Evolutionary conservation across 768 basidiomycete genomes (phyloP).

Genomic region (Rhodosporidiobolus sp.): DNA sequence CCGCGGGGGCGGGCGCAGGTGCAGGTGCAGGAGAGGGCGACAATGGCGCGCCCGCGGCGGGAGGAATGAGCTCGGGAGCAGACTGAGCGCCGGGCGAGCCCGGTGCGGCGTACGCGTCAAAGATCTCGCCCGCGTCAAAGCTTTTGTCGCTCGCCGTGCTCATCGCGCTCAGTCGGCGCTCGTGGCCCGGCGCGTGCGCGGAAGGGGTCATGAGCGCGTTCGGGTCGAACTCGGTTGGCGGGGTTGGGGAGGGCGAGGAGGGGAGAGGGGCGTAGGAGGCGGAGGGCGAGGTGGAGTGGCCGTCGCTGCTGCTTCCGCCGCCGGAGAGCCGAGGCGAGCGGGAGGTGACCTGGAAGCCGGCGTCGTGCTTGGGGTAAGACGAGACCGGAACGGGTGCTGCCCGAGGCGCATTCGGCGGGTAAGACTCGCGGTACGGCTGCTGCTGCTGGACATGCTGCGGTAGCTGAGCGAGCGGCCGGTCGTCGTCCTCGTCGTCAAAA

Average conservation of each 20-base stretch:
- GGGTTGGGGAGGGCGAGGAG: not conserved
- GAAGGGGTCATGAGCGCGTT: not conserved
- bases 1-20: not conserved
- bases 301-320: not conserved
- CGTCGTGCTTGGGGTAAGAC: not conserved
- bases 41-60: not conserved
- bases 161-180: constrained; percentile 10
- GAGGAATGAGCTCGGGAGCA: not conserved
- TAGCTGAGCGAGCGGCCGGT: constrained; percentile 15
- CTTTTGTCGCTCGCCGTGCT: constrained; percentile 20
- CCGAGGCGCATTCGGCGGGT: constrained; percentile 6
- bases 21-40: not conserved
- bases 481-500: constrained; percentile 29
- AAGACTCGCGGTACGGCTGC: constrained; percentile 10
- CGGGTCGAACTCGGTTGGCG: not conserved
- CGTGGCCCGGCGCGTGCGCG: not conserved
- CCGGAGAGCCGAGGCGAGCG: constrained; percentile 3
- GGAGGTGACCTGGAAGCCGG: constrained; percentile 25
- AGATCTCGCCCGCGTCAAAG: constrained; percentile 29
- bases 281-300: not conserved
- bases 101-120: constrained; percentile 26
- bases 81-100: not conserved
- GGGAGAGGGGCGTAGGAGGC: too few relatives aligned
- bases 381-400: not conserved
- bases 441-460: not conserved